These are phyloP conservation scores for Candida tetrigidarum DNA, from an alignment of 1,139 yeast species.

Conservation along the genomic window DNA sequence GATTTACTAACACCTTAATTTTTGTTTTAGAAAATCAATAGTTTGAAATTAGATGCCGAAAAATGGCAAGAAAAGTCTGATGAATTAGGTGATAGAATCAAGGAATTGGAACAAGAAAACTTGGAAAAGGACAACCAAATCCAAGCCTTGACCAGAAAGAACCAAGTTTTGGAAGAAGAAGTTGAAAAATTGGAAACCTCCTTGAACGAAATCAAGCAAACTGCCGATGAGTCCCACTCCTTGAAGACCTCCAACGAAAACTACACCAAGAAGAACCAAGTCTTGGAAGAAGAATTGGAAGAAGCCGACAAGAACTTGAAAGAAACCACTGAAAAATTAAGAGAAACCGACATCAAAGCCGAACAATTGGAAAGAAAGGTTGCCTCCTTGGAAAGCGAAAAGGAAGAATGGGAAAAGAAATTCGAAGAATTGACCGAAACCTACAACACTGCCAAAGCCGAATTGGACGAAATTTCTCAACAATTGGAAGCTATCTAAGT, in stretches of 20 bases:
- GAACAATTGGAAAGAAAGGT: constrained; percentile 98
- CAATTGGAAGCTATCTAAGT: constrained; percentile 84
- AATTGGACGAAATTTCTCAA: constrained; percentile 91
- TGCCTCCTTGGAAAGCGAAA: constrained; percentile 88
- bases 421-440: constrained; percentile 86
- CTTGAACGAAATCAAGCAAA: constrained; percentile 79
- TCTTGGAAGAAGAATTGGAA: constrained; percentile 93
- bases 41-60: constrained; percentile 94
- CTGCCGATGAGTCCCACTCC: constrained; percentile 92
- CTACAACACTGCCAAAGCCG: constrained; percentile 83
- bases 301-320: constrained; percentile 89
- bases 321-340: constrained; percentile 91
- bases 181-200: constrained; percentile 87
- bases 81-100: constrained; percentile 77
- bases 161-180: constrained; percentile 86
- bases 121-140: constrained; percentile 95
- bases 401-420: constrained; percentile 90
- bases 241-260: constrained; percentile 90
- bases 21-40: constrained; percentile 70
- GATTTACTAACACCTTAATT: constrained; percentile 22
- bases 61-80: constrained; percentile 97
- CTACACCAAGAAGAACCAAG: constrained; percentile 88
- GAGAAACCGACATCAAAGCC: constrained; percentile 95
- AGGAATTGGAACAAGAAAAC: constrained; percentile 89
- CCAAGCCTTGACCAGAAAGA: constrained; percentile 90